Evolutionary conservation across 768 basidiomycete species (phyloP), one percentile per base, ranked within the genome.

Genomic region (Asterophora parasitica): DNA sequence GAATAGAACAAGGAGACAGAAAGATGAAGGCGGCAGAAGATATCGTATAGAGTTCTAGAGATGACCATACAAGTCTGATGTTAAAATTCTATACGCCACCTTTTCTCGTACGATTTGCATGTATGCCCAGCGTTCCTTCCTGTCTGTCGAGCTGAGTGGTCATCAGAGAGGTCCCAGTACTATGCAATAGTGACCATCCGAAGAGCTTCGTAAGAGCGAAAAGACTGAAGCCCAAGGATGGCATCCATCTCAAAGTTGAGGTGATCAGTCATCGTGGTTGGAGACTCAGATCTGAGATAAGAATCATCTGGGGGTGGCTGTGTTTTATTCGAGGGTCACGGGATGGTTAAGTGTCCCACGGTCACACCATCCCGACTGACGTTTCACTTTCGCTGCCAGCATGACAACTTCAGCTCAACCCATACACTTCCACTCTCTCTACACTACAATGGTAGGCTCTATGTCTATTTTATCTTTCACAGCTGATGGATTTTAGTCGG

Each of bases 401-500:
- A 43, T 47, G 40, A 50, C 44, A 45, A 17, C 38, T 39, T 19
- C 33, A 50, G 42, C 43, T 50, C 42, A 35, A 50, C 23, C 23
- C 23, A 23, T 23, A 3, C 23, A 23, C 23, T 23, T 49, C 42
- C 47, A 47, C 54, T 57, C 55, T 42, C 41, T 55, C 52, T 32
- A 53, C 15, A 42, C 15, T 40, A 61, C 52, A 49, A 78, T 78
- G 76, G 76, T 75, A 20, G 42, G 50, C 31, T 44, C 7, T 16
- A 16, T 11, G 15, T 30, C 31, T 32, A 16, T 15, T 5, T 12
- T 26, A 15, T 31, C 36, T 32, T 4, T 44, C 31, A 5, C 15
- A 20, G 5, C 32, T 49, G 37, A 45, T 43, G 31, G 32, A 40
- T n/a, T 30, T 53, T 50, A 90, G 88, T 91, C 88, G 57, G 88